Percentiles rank a stretch among this genome's conserved stretches.
These are phyloP conservation scores for Coleophoma crateriformis DNA, from an alignment of 2,329 filamentous ascomycete species.

Conservation along the genomic window DNA sequence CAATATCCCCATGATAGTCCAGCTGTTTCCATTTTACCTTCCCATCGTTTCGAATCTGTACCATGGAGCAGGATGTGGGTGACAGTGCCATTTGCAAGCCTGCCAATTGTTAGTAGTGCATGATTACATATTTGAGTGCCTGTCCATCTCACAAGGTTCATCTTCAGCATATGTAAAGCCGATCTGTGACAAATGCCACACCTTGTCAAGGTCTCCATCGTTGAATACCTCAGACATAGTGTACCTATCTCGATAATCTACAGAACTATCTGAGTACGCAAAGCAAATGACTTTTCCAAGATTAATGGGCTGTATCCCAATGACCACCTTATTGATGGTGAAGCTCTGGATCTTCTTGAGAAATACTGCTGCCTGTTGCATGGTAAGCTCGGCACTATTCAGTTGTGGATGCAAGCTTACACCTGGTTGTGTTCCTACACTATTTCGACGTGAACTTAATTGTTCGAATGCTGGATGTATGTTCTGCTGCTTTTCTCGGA, in stretches of 20 bases:
- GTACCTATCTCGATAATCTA: constrained; percentile 73
- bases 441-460: constrained; percentile 60
- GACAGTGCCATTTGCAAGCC: constrained; percentile 57
- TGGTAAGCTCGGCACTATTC: constrained; percentile 4
- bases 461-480: constrained; percentile 76
- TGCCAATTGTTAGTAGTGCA: constrained; percentile 20
- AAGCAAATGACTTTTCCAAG: constrained; percentile 69
- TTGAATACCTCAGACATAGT: constrained; percentile 65
- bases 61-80: constrained; percentile 52
- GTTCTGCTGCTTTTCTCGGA: constrained; percentile 58
- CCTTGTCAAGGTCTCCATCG: constrained; percentile 56
- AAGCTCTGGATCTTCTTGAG: constrained; percentile 65
- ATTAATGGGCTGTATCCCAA: constrained; percentile 63
- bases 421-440: constrained; percentile 22
- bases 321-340: constrained; percentile 61
- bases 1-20: constrained; percentile 44
- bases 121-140: neutral
- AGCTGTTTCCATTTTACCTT: constrained; percentile 54
- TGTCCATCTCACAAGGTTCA: constrained; percentile 49
- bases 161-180: constrained; percentile 69
- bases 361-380: constrained; percentile 31
- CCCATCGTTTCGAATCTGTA: constrained; percentile 52
- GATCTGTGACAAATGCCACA: constrained; percentile 68
- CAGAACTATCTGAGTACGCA: constrained; percentile 71
- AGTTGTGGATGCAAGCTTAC: constrained; percentile 14